phyloP scores from a whole-genome alignment of 176 grass and related monocot species.

The Zizania latifolia region DNA sequence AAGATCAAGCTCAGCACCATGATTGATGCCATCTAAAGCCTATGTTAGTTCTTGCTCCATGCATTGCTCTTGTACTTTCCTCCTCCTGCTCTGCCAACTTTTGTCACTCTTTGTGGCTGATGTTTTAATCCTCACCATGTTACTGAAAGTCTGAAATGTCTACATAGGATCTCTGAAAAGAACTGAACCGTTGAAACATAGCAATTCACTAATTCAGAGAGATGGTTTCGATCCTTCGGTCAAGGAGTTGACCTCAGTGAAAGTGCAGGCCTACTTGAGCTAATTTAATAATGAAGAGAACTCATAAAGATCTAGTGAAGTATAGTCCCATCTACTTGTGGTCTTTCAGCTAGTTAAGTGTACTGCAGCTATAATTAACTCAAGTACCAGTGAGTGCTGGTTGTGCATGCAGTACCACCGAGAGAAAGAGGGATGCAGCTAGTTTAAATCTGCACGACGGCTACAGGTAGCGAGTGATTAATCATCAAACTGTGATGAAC shows the following conservation, averaged over 20 bases:
- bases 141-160: neutral
- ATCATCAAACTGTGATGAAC: conserved; percentile 3
- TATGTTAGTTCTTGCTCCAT: conserved; percentile 25
- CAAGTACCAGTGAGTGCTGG: neutral
- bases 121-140: neutral
- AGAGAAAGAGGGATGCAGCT: neutral
- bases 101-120: neutral
- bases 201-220: too few relatives aligned
- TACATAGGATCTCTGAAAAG: neutral
- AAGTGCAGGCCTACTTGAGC: neutral
- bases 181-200: too few relatives aligned
- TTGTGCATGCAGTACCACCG: neutral
- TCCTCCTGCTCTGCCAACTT: neutral
- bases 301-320: neutral
- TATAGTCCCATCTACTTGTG: neutral
- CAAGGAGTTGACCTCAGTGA: conserved; percentile 23
- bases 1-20: conserved; percentile 13
- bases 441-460: neutral
- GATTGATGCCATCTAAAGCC: conserved; percentile 14
- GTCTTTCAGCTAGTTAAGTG: neutral
- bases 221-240: neutral
- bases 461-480: neutral
- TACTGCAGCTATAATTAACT: neutral
- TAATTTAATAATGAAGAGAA: neutral
- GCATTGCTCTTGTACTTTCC: conserved; percentile 28